Base-by-base conservation (phyloP, 352 stramenopile genomes). In the Pythium oligandrum region DNA sequence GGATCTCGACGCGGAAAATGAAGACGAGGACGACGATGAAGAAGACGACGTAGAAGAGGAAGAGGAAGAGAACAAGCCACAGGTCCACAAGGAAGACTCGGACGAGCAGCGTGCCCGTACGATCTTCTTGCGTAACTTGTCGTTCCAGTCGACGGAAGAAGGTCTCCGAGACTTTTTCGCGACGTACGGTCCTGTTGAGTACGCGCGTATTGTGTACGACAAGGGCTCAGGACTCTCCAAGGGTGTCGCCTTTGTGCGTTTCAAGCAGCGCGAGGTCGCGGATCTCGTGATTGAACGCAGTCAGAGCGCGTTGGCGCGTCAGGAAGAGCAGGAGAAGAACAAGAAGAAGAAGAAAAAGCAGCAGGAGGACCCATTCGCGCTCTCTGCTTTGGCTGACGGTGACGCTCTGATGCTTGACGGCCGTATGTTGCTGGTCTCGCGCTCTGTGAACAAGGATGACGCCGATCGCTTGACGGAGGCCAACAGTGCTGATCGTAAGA, bases 111-210 rank as follows among this genome's bases (percentile, higher is more conserved):
- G 73, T 39, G 61, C 84, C n/a, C 83, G 81, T 57, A 94, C 83
- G 10, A 63, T 94, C 4, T 94, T 94, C 55, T 76, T 94, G 44
- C 83, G 81, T 33, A 94, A 94, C 48, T 39, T 94, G 60, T 92
- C 82, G 34, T 94, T 94, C 63, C 81, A 94, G 58, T 88, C 75
- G 30, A 83, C 67, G 1, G 81, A 94, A 45, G 77, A 90, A 7
- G 63, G 59, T 11, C 59, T 94, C 38, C 74, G 81, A 38, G 71
- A 79, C 30, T 90, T 88, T 47, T 92, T 94, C 44, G 58, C 64
- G 46, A 77, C 67, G 5, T 94, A 91, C 55, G 83, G 83, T 32
- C 54, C 68, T 5, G 73, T 94, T 46, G 78, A 94, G 53, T 94
- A 94, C 53, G 82, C 82, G 17, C 81, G 82, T 40, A 67, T 94